phyloP scores from a whole-genome alignment of 2,329 filamentous ascomycete species.

The Fusarium sp. region DNA sequence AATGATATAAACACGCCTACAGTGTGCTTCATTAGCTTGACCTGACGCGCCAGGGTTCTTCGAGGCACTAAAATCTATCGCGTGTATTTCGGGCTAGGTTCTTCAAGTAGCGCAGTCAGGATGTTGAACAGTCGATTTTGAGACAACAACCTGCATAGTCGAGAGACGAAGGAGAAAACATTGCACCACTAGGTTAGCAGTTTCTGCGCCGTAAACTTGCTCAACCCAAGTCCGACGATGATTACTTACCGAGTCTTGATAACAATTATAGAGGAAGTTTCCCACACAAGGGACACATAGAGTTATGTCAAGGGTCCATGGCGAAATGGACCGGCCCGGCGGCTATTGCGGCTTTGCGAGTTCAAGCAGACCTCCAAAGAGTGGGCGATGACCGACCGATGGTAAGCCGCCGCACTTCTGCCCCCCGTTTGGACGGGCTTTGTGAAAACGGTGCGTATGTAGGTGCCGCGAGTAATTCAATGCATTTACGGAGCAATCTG shows the following conservation, averaged over 20 bases:
- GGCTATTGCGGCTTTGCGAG: slow-evolving; percentile 46
- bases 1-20: slow-evolving; percentile 33
- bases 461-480: slow-evolving; percentile 11
- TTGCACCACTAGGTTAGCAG: slow-evolving; percentile 4
- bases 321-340: slow-evolving; percentile 46
- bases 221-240: background rate
- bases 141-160: slow-evolving; percentile 25
- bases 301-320: slow-evolving; percentile 24
- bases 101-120: slow-evolving; percentile 32
- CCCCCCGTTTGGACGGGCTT: slow-evolving; percentile 20
- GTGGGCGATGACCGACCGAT: slow-evolving; percentile 39
- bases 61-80: slow-evolving; percentile 27
- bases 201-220: slow-evolving; percentile 21
- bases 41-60: slow-evolving; percentile 12
- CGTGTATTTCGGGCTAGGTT: slow-evolving; percentile 33
- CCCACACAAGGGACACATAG: slow-evolving; percentile 11
- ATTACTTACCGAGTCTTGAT: background rate
- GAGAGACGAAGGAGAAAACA: slow-evolving; percentile 15
- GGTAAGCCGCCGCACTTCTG: slow-evolving; percentile 35
- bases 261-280: background rate
- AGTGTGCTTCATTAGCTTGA: slow-evolving; percentile 1
- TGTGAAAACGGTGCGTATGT: slow-evolving; percentile 24
- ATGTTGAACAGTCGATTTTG: slow-evolving; percentile 29
- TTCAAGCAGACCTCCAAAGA: slow-evolving; percentile 33
- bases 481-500: background rate